These are phyloP conservation scores for Torulaspora pretoriensis DNA, from an alignment of 1,139 yeast genomes.

Conservation along the genomic window DNA sequence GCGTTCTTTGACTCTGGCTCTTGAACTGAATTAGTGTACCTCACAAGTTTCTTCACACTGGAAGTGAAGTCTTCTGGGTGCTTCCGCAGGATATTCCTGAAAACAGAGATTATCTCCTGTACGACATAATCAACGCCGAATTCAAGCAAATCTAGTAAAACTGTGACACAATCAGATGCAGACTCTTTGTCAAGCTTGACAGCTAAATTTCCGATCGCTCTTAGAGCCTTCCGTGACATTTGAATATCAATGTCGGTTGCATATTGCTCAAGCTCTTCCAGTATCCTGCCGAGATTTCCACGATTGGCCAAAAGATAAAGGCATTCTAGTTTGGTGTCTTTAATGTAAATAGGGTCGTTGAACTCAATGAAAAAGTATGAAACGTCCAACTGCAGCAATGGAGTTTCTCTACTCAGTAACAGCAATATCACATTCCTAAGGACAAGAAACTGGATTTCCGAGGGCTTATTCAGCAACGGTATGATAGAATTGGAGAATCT, in stretches of 20 bases:
- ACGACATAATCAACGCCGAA: constrained; percentile 71
- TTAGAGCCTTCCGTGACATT: constrained; percentile 79
- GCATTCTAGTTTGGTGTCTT: constrained; percentile 86
- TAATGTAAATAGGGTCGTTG: constrained; percentile 83
- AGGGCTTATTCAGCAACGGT: constrained; percentile 67
- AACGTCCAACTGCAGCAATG: constrained; percentile 59
- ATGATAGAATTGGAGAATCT: constrained; percentile 70
- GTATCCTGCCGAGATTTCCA: constrained; percentile 54
- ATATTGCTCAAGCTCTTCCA: constrained; percentile 76
- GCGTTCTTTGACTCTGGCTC: constrained; percentile 81
- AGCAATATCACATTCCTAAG: constrained; percentile 75
- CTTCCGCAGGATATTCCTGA: constrained; percentile 70
- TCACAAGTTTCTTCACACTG: constrained; percentile 31
- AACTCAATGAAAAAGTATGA: constrained; percentile 76
- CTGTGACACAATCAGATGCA: constrained; percentile 61
- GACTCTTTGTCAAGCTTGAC: constrained; percentile 60
- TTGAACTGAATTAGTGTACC: constrained; percentile 47
- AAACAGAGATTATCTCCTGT: constrained; percentile 74
- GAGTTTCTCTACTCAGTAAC: constrained; percentile 60
- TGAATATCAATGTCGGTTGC: constrained; percentile 83
- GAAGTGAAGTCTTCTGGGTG: constrained; percentile 54
- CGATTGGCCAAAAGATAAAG: constrained; percentile 73
- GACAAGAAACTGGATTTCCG: constrained; percentile 80
- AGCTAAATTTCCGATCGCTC: constrained; percentile 88
- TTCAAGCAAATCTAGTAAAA: constrained; percentile 55